phyloP scores from a whole-genome alignment of 2,329 filamentous ascomycete species.

The Chaetothyriales sp. region DNA sequence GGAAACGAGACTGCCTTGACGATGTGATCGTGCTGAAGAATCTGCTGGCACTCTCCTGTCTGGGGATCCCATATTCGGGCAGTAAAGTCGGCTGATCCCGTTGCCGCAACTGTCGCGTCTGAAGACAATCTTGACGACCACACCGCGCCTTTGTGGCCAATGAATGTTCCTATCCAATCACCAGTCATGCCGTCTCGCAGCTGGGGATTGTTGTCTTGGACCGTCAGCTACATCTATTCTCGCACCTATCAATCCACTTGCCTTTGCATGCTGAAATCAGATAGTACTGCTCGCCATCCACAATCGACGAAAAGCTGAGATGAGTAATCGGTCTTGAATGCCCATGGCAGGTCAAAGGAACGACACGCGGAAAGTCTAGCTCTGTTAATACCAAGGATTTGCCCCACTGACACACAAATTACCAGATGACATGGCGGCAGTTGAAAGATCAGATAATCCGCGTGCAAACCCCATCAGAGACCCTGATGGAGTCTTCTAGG shows the following conservation, averaged over 20 bases:
- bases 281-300: slow-evolving; percentile 76
- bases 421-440: background rate
- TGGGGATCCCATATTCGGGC: slow-evolving; percentile 98
- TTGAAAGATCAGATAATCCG: background rate
- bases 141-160: slow-evolving; percentile 95
- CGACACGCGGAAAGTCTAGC: slow-evolving; percentile 43
- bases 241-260: slow-evolving; percentile 22
- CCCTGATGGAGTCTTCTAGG: background rate
- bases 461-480: background rate
- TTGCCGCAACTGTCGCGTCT: slow-evolving; percentile 77
- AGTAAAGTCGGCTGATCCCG: slow-evolving; percentile 90
- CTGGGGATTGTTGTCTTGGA: slow-evolving; percentile 89
- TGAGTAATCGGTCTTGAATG: slow-evolving; percentile 88
- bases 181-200: slow-evolving; percentile 90
- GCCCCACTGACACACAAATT: background rate
- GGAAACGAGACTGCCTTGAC: slow-evolving; percentile 88
- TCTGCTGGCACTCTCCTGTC: slow-evolving; percentile 76
- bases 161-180: slow-evolving; percentile 95
- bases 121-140: slow-evolving; percentile 89
- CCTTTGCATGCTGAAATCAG: slow-evolving; percentile 89
- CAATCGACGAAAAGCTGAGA: slow-evolving; percentile 71
- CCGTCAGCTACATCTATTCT: slow-evolving; percentile 4
- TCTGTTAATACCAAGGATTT: background rate
- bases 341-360: slow-evolving; percentile 85
- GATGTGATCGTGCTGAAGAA: slow-evolving; percentile 85